Base-by-base conservation (phyloP, 2,329 filamentous ascomycete genomes). In the Blastomyces emzantsi region DNA sequence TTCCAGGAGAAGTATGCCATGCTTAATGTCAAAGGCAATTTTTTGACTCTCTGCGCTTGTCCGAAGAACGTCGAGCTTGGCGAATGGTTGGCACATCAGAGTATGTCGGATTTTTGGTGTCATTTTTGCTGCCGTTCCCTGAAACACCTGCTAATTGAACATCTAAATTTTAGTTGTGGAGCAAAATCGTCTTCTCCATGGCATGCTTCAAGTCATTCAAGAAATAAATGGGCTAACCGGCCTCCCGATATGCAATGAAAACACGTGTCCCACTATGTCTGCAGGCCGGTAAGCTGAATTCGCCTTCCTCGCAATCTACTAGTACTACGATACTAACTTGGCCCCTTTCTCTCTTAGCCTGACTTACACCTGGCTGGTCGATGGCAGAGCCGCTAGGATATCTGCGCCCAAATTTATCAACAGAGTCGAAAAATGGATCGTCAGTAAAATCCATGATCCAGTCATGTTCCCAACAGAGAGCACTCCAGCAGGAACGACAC, bases 351-450 rank as follows among this genome's bases (percentile, higher is more conserved):
- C 30, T 64, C 69, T 64, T 57, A 95, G 94, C 71, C 89, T 96
- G 76, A 96, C 91, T 33, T 97, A 96, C 76, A 97, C 92, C 59
- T 97, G 93, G 93, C 85, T 97, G 62, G 95, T 97, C 77, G 87
- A 88, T 68, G 87, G 90, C 71, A 87, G 89, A 73, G 92, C 93
- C 13, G 92, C 96, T 67, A 93, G 96, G 77, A 89, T 97, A 52
- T 92, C 93, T 3, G 93, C 93, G 7, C 87, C 87, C 66, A 92
- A 95, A 76, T 97, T 97, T 79, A 94, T 97, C 79, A 91, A 90
- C 69, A 86, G 96, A 33, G 95, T 97, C 75, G 92, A 97, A 78
- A 90, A 93, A 72, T 97, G 93, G 92, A 96, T 97, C 74, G 90
- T 90, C 39, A 91, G 92, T 78, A 97, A 97, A 79, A 91, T 96